Evolutionary conservation across 2,329 filamentous ascomycete species (phyloP).

Genomic region (Penicillium sp.): DNA sequence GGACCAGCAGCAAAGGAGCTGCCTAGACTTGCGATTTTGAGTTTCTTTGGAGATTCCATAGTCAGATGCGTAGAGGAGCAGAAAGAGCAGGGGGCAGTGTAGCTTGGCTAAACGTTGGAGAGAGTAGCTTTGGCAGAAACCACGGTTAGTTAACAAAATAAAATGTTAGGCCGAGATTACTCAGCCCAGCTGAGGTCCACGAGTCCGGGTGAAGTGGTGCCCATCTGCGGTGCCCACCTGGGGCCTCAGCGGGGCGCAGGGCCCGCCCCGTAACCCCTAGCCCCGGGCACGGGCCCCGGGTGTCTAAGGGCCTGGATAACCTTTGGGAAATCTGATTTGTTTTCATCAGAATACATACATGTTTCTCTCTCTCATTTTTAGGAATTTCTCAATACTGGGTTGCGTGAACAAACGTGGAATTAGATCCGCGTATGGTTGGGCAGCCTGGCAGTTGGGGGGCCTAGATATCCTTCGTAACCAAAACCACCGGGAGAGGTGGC

Average conservation of each 20-base stretch:
- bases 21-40: slow-evolving; percentile 15
- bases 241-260: not conserved
- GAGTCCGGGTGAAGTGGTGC: no score
- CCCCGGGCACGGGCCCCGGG: not conserved
- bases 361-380: not conserved
- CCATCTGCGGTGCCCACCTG: not conserved
- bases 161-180: not conserved
- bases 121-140: not conserved
- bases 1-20: slow-evolving; percentile 20
- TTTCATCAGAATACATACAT: not conserved
- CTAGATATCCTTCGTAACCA: not conserved
- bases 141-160: not conserved
- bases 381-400: not conserved
- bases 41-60: not conserved
- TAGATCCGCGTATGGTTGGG: not conserved
- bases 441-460: not conserved
- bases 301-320: not conserved
- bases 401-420: not conserved
- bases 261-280: not conserved
- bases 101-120: not conserved
- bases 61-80: not conserved
- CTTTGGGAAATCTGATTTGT: not conserved
- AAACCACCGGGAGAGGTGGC: not conserved
- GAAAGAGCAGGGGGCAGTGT: not conserved
- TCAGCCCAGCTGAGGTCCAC: not conserved